Base-by-base conservation (phyloP, 2,329 filamentous ascomycete genomes). In the Colletotrichum agaves region DNA sequence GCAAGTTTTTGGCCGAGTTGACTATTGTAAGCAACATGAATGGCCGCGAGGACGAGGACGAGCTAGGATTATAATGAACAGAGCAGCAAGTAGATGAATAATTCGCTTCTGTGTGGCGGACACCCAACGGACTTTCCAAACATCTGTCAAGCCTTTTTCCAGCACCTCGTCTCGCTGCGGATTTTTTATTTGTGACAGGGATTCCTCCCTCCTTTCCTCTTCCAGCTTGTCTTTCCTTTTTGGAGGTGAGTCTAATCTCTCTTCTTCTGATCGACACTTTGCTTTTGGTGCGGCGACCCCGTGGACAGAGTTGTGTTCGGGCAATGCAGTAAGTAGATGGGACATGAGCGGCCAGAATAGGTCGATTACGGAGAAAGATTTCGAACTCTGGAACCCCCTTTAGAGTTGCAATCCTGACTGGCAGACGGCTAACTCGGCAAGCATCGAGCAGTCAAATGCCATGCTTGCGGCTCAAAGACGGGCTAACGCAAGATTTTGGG, bases 91-190 rank as follows among this genome's bases (percentile, higher is more conserved):
- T 63, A 63, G 27, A 67, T 58, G 64, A 46, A 41, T 43, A 41
- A 10, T 15, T 49, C 44, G 17, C 52, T 50, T 63, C 50, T 35
- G 43, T 37, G 23, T 33, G 19, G 21, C 43, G 41, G 43, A 56
- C 31, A 41, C 5, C 44, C 15, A 50, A 49, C 23, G 44, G 46
- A 31, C 27, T 27, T 33, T 31, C 27, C 39, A 31, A 44, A 47
- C 37, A 21, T 17, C 21, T 31, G 31, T 43, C 35, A 58, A 31
- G 12, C 15, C 27, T 19, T 41, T 60, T 67, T 67, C 63, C 64
- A 67, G 37, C 31, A 58, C 52, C 64, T 67, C 52, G 64, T 63
- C 60, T n/a, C n/a, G 27, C 12, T 23, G 64, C 53, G 64, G 60
- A 63, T 31, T 23, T 49, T 17, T 8, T 17, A 56, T 37, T 21